Percentiles rank a stretch among this genome's conserved stretches.
These are phyloP conservation scores for Cutaneotrichosporon sp. DNA, from an alignment of 1,284 basidiomycete species.

Conservation along the genomic window DNA sequence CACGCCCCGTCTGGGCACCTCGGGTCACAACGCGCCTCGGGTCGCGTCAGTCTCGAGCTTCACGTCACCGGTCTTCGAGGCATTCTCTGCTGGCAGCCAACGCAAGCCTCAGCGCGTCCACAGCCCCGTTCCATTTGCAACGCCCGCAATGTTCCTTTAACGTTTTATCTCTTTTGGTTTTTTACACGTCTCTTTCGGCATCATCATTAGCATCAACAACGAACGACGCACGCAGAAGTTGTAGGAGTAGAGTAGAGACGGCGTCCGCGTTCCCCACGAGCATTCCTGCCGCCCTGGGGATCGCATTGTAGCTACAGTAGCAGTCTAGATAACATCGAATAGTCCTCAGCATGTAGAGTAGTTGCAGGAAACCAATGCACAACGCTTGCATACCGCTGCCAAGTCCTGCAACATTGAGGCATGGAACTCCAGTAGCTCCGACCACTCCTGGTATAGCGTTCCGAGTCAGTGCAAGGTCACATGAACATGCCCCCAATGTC, in stretches of 20 bases:
- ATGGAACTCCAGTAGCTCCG: no score
- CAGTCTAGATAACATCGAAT: neutral
- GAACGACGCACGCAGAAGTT: constrained; percentile 1
- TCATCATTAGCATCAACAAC: neutral
- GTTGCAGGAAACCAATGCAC: no score
- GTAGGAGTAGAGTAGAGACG: constrained; percentile 9
- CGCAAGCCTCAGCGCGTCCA: constrained; percentile 6
- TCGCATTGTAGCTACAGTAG: constrained; percentile 3
- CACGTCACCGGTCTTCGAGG: constrained; percentile 16
- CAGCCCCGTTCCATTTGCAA: constrained; percentile 12
- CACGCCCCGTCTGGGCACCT: constrained; percentile 29
- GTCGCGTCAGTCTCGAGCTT: constrained; percentile 16
- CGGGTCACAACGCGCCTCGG: constrained; percentile 6
- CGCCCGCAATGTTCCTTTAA: constrained; percentile 20
- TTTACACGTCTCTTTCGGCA: neutral
- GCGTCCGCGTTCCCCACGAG: no score
- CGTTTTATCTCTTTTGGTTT: constrained; percentile 9
- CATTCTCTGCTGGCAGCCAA: constrained; percentile 3
- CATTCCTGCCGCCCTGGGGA: neutral
- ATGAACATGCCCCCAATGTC: no score
- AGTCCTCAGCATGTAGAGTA: constrained; percentile 11
- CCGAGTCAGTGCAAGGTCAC: no score
- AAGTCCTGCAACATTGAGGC: no score
- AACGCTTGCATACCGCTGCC: no score
- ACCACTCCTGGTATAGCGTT: no score